Evolutionary conservation across 306 rosid genomes (phyloP).

Genomic region (Pterocarpus santalinus): DNA sequence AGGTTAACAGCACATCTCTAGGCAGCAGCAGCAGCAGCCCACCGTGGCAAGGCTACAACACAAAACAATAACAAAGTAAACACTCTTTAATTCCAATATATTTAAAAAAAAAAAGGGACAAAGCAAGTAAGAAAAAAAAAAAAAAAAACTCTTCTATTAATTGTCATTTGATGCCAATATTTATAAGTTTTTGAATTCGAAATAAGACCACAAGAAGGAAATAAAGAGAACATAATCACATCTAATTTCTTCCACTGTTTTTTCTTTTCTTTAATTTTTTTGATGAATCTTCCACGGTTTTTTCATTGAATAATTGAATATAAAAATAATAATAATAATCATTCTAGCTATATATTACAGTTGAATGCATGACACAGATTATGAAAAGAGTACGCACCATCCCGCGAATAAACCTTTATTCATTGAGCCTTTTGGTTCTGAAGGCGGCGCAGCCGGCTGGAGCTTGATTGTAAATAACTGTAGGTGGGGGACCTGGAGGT

Average conservation of each 20-base stretch:
- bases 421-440: not conserved
- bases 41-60: constrained; percentile 41
- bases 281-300: too few relatives aligned
- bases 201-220: not conserved
- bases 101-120: too few relatives aligned
- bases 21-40: constrained; percentile 43
- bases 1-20: constrained; percentile 30
- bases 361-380: too few relatives aligned
- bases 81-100: not conserved
- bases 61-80: not conserved
- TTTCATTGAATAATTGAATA: not conserved
- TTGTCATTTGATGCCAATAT: not conserved
- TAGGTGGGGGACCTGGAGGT: too few relatives aligned
- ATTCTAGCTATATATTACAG: too few relatives aligned
- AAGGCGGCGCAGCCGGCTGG: not conserved
- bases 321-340: not conserved
- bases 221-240: not conserved
- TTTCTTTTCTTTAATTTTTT: not conserved
- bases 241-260: not conserved
- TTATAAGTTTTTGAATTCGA: too few relatives aligned
- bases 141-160: not conserved
- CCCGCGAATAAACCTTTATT: constrained; percentile 14
- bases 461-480: constrained; percentile 18
- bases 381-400: constrained; percentile 37
- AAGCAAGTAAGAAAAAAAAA: not conserved